phyloP scores from a whole-genome alignment of 768 basidiomycete species.

The Collybia sordida region DNA sequence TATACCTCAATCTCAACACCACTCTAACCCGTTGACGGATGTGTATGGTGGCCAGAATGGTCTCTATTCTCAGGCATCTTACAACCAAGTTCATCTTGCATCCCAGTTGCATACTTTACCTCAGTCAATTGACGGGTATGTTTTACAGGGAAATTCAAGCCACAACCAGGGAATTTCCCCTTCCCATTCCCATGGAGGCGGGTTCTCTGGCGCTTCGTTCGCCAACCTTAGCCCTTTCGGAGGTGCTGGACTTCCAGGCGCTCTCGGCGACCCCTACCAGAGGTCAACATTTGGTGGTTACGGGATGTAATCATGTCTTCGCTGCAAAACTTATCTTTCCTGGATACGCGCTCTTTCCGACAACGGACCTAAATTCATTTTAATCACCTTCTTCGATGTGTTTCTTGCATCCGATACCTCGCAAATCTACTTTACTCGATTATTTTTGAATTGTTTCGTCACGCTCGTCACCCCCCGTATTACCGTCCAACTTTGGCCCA shows the following conservation, averaged over 20 bases:
- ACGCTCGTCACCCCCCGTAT: constrained; percentile 24
- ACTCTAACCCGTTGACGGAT: constrained; percentile 56
- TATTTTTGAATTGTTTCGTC: constrained; percentile 41
- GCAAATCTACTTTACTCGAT: constrained; percentile 42
- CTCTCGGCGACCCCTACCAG: constrained; percentile 77
- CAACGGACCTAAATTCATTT: constrained; percentile 38
- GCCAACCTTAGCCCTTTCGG: constrained; percentile 48
- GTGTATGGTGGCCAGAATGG: constrained; percentile 64
- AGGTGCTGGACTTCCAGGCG: constrained; percentile 50
- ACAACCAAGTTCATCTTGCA: constrained; percentile 55
- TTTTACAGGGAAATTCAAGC: constrained; percentile 69
- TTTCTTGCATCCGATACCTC: constrained; percentile 29
- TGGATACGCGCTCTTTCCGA: constrained; percentile 20
- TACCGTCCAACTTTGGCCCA: constrained; percentile 39
- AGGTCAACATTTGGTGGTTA: constrained; percentile 65
- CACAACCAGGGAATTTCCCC: constrained; percentile 65
- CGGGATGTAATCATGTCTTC: constrained; percentile 61
- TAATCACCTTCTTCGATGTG: constrained; percentile 28
- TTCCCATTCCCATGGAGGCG: constrained; percentile 52
- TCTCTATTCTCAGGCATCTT: constrained; percentile 61
- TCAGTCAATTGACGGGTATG: constrained; percentile 79
- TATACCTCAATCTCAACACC: constrained; percentile 51
- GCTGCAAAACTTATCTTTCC: constrained; percentile 14
- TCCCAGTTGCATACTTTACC: constrained; percentile 59
- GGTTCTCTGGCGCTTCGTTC: constrained; percentile 60